Conservation (phyloP, 1,284 basidiomycete species). For the Cryptococcus amylolentus region DNA sequence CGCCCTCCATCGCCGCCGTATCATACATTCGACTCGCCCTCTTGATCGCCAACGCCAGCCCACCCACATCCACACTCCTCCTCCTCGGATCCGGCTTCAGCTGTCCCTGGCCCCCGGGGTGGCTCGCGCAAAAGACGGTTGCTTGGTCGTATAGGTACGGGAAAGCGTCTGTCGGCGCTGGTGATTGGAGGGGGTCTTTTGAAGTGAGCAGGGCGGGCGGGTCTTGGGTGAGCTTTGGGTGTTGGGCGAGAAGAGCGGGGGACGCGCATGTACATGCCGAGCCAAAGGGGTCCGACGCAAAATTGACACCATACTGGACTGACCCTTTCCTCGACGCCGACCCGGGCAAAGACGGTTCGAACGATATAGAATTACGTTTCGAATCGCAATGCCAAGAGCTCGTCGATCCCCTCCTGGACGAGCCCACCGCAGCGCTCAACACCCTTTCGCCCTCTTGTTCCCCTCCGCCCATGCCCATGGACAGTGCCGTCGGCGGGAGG, state of each 20-base stretch:
- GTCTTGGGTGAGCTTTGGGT: background rate
- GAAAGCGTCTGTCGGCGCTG: slow-evolving; percentile 3
- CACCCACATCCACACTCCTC: slow-evolving; percentile 77
- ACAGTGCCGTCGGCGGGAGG: slow-evolving; percentile 40
- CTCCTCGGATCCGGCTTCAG: slow-evolving; percentile 47
- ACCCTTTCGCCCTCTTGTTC: slow-evolving; percentile 44
- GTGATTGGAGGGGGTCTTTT: background rate
- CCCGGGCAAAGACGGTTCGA: background rate
- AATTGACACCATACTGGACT: background rate
- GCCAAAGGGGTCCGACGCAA: background rate
- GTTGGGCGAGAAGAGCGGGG: background rate
- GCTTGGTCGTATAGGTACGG: slow-evolving; percentile 4
- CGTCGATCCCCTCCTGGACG: slow-evolving; percentile 5
- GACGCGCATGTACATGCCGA: background rate
- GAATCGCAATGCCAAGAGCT: slow-evolving; percentile 6
- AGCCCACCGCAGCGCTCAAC: slow-evolving; percentile 18
- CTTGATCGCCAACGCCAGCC: slow-evolving; percentile 69
- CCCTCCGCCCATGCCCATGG: slow-evolving; percentile 20
- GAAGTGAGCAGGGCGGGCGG: background rate
- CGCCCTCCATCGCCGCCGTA: background rate
- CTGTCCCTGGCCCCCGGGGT: slow-evolving; percentile 4
- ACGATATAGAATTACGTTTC: slow-evolving; percentile 3
- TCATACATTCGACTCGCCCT: slow-evolving; percentile 46
- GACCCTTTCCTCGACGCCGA: background rate
- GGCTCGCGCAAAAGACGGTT: background rate